These are phyloP conservation scores for Solanum bulbocastanum DNA, from an alignment of 257 asterid genomes.

Conservation along the genomic window DNA sequence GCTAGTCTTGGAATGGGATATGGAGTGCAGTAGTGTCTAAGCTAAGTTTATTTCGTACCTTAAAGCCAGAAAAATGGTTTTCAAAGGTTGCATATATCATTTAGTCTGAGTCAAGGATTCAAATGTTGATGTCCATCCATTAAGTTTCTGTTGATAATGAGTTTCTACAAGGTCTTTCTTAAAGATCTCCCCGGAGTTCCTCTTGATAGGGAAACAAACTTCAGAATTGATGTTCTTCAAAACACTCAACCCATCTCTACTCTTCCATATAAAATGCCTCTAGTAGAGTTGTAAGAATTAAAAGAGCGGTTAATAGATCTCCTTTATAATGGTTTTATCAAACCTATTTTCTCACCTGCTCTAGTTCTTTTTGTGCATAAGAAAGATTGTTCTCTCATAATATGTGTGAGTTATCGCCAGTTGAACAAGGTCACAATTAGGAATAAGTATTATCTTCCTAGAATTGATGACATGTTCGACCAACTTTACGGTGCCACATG, in stretches of 20 bases:
- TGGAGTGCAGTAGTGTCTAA: neutral
- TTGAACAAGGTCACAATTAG: neutral
- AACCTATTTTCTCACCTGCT: neutral
- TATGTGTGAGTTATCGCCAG: neutral
- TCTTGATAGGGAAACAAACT: neutral
- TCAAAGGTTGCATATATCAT: neutral
- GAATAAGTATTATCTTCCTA: neutral
- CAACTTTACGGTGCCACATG: neutral
- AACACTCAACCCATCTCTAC: neutral
- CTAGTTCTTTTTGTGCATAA: neutral
- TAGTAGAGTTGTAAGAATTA: neutral
- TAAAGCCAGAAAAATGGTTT: neutral
- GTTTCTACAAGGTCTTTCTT: neutral
- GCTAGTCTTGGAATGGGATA: neutral
- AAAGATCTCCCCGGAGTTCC: neutral
- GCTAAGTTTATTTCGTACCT: neutral
- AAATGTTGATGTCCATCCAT: neutral
- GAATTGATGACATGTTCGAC: neutral
- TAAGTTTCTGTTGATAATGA: neutral
- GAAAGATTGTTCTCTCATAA: neutral
- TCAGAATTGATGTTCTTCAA: neutral
- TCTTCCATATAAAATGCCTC: neutral
- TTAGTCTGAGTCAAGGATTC: neutral
- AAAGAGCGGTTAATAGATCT: neutral
- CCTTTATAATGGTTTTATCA: neutral